Percentiles rank a stretch among this genome's conserved stretches.
Evolutionary conservation across 1,284 basidiomycete genomes (phyloP).

Genomic region (Marasmius tenuissimus): DNA sequence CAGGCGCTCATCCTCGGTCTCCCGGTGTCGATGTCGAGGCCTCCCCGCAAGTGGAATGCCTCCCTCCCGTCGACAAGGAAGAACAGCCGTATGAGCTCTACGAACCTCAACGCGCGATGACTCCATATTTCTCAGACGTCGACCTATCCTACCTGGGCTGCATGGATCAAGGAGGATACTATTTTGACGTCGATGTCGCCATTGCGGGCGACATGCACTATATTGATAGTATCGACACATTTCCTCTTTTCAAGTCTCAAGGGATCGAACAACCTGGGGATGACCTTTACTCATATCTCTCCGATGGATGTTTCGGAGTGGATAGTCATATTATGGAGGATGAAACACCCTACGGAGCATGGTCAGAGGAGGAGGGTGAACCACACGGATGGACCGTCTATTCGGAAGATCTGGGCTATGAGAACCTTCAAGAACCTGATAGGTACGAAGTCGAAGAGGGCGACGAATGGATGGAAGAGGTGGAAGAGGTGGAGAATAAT

Average conservation of each 20-base stretch:
- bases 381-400: neutral
- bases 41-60: neutral
- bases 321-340: too few relatives aligned
- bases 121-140: neutral
- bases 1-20: too few relatives aligned
- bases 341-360: too few relatives aligned
- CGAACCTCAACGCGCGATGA: neutral
- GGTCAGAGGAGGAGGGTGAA: too few relatives aligned
- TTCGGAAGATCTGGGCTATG: neutral
- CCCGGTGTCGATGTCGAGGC: too few relatives aligned
- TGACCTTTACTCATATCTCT: too few relatives aligned
- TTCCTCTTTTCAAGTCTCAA: neutral
- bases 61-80: neutral
- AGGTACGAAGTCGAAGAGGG: neutral
- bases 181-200: neutral
- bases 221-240: neutral
- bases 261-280: too few relatives aligned
- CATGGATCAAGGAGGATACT: neutral
- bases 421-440: neutral
- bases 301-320: too few relatives aligned
- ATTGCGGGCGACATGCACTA: neutral
- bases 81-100: neutral
- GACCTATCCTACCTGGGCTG: neutral
- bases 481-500: conserved; percentile 9
- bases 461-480: neutral